A percentile compares a stretch with the other conserved stretches of the same genome.
Evolutionary conservation across 768 basidiomycete species (phyloP).

Genomic region (Boletus tomentosulus): DNA sequence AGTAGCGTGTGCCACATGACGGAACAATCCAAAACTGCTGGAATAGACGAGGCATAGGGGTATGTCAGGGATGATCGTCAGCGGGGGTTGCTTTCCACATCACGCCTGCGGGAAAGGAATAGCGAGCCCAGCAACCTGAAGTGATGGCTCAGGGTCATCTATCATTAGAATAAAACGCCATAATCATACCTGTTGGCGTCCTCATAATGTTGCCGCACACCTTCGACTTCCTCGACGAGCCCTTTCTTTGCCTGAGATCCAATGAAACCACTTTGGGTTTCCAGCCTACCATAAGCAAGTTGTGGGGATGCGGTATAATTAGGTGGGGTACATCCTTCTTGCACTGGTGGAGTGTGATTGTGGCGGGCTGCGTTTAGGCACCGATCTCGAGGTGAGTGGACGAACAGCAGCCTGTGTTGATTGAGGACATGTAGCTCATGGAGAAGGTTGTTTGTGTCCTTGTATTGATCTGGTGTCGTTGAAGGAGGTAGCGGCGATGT

Average conservation of each 20-base stretch:
- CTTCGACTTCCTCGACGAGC: constrained; percentile 38
- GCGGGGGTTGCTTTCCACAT: constrained; percentile 15
- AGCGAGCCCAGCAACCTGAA: constrained; percentile 58
- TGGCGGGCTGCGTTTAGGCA: not conserved
- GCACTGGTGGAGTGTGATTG: not conserved
- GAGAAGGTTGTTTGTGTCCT: constrained; percentile 58
- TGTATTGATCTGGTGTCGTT: constrained; percentile 41
- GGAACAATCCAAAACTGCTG: not conserved
- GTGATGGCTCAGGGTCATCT: constrained; percentile 5
- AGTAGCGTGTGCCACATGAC: not conserved
- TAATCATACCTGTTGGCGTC: constrained; percentile 60
- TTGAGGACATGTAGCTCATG: constrained; percentile 68
- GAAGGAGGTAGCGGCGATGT: constrained; percentile 10
- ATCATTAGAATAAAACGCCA: not conserved
- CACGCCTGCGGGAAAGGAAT: constrained; percentile 56
- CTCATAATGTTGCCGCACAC: constrained; percentile 59
- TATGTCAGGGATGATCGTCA: not conserved
- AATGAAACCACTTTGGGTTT: not conserved
- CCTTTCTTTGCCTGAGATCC: constrained; percentile 10
- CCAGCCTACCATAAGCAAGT: not conserved
- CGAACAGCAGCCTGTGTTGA: constrained; percentile 55
- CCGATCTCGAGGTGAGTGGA: constrained; percentile 12
- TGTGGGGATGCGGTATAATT: not conserved
- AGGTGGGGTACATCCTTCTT: constrained; percentile 4
- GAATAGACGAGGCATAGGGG: not conserved